Conservation (phyloP, 306 rosid species). For the Ormosia semicastrata region DNA sequence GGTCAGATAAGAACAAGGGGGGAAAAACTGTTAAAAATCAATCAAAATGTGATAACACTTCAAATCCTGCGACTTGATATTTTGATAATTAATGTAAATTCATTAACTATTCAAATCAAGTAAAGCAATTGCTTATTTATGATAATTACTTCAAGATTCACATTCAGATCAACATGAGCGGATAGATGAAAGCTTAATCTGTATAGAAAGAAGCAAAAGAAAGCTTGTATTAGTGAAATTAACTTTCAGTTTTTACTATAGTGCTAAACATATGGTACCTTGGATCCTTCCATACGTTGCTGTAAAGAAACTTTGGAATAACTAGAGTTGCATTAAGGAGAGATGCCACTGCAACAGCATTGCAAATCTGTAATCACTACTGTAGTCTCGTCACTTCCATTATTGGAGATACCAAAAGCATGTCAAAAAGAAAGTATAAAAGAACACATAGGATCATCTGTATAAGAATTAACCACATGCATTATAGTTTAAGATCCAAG, state of each 20-base stretch:
- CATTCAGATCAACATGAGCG: too few relatives aligned
- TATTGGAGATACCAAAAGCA: conserved; percentile 23
- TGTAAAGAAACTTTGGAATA: conserved; percentile 76
- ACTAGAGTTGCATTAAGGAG: conserved; percentile 92
- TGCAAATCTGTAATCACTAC: conserved; percentile 75
- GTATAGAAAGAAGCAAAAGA: too few relatives aligned
- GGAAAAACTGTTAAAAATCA: neutral
- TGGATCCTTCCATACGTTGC: conserved; percentile 98
- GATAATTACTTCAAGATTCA: too few relatives aligned
- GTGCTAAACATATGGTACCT: conserved; percentile 46
- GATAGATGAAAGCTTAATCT: too few relatives aligned
- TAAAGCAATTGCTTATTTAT: too few relatives aligned
- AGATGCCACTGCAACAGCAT: conserved; percentile 86
- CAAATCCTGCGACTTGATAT: neutral
- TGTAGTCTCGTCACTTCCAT: conserved; percentile 42
- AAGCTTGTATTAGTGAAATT: too few relatives aligned
- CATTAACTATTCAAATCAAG: too few relatives aligned
- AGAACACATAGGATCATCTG: neutral
- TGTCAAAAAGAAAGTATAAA: neutral
- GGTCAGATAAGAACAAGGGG: too few relatives aligned
- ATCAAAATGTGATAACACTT: neutral
- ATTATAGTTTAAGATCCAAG: neutral
- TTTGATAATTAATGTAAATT: too few relatives aligned
- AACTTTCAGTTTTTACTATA: neutral
- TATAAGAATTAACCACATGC: neutral